Evolutionary conservation across 441 rosid genomes (phyloP).

Genomic region (Syzygium malaccense): DNA sequence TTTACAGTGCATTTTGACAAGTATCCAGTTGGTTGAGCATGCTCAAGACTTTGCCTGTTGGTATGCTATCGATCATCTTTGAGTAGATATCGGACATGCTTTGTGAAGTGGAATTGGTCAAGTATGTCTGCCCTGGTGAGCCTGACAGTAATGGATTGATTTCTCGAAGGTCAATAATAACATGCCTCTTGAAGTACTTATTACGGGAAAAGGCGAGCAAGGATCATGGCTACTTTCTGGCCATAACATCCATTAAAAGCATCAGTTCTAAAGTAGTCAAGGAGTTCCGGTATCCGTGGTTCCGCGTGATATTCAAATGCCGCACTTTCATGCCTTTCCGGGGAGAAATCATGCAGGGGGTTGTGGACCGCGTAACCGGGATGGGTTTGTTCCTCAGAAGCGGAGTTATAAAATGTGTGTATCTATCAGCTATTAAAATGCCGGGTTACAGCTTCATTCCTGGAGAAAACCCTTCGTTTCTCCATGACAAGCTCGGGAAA

Average conservation of each 20-base stretch:
- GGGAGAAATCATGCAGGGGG: slow-evolving; percentile 26
- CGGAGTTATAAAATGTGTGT: slow-evolving; percentile 18
- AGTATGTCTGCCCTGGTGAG: slow-evolving; percentile 4
- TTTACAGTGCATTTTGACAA: background rate
- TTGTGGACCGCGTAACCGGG: slow-evolving; percentile 1
- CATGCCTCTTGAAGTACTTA: slow-evolving; percentile 12
- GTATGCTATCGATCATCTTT: background rate
- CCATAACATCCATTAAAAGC: slow-evolving; percentile 21
- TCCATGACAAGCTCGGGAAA: slow-evolving; percentile 11
- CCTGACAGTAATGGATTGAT: slow-evolving; percentile 3
- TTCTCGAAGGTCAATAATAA: slow-evolving; percentile 10
- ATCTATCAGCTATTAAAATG: slow-evolving; percentile 18
- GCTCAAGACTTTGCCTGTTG: background rate
- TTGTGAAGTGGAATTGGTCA: slow-evolving; percentile 21
- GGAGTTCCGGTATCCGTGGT: background rate
- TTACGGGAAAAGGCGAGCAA: slow-evolving; percentile 16
- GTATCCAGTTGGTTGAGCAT: background rate
- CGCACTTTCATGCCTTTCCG: slow-evolving; percentile 19
- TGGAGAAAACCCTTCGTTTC: slow-evolving; percentile 9
- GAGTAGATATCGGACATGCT: slow-evolving; percentile 9
- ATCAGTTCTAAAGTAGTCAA: slow-evolving; percentile 1
- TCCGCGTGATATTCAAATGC: slow-evolving; percentile 15
- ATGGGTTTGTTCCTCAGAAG: slow-evolving; percentile 16
- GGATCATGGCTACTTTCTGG: slow-evolving; percentile 24
- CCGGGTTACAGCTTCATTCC: slow-evolving; percentile 15